Percentiles rank a stretch among this genome's conserved stretches.
Evolutionary conservation across 1,139 yeast genomes (phyloP).

Genomic region (Scheffersomyces titani): DNA sequence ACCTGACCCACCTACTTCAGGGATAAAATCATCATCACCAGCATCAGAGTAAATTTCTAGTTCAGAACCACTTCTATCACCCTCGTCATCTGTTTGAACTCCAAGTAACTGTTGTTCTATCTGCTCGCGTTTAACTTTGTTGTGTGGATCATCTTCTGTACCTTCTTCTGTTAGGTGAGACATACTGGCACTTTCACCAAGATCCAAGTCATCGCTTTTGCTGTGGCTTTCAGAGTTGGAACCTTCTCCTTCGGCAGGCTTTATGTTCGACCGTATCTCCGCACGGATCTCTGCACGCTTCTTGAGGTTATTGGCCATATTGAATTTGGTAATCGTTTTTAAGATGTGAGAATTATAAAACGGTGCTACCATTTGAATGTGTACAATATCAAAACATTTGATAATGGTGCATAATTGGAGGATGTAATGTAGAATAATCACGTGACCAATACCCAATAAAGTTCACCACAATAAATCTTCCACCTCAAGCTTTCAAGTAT

Average conservation of each 20-base stretch:
- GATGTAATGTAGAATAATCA: not conserved
- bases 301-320: not conserved
- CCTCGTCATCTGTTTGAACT: not conserved
- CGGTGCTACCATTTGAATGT: not conserved
- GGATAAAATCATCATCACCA: not conserved
- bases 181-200: not conserved
- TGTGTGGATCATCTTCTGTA: not conserved
- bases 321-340: not conserved
- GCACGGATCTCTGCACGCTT: slow-evolving; percentile 5
- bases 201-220: not conserved
- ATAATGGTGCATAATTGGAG: not conserved
- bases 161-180: not conserved
- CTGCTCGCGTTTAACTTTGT: not conserved
- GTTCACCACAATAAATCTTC: not conserved
- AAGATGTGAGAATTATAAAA: too few relatives aligned
- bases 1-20: not conserved
- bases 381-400: not conserved
- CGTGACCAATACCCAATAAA: not conserved
- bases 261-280: not conserved
- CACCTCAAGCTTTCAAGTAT: too few relatives aligned
- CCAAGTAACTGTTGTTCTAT: not conserved
- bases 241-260: not conserved
- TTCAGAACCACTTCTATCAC: not conserved
- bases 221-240: not conserved
- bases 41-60: not conserved